Base-by-base conservation (phyloP, 1,284 basidiomycete genomes). In the Ceratobasidium sp. region DNA sequence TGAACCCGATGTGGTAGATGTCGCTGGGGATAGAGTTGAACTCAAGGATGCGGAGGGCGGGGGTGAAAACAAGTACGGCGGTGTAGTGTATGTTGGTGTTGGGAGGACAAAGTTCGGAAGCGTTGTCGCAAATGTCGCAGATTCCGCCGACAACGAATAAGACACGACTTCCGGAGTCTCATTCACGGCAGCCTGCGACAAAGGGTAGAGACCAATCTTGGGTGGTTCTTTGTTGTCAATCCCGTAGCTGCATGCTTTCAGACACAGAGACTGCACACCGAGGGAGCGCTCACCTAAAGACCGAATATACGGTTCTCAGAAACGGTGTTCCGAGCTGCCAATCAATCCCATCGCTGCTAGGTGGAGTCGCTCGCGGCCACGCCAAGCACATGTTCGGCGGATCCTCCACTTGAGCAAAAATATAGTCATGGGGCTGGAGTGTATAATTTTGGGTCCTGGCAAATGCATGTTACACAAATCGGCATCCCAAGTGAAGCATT, bases 311-410 rank as follows among this genome's bases (percentile, higher is more conserved):
- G 1, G 91, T 90, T 59, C 88, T 85, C 72, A 96, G 78, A 79
- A 95, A 95, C 0, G 91, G 85, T 2, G 86, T 83, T n/a, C 92
- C 92, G 83, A 95, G 82, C 79, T 94, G 90, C 94, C 94, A 96
- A 78, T 94, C 92, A 53, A 95, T 86, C 2, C 92, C 93, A 79
- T 93, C 90, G 12, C 88, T 79, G 64, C 84, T 88, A 0, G 90
- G 88, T 3, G 86, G 82, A 16, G 81, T 79, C 0, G 91, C 92
- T 70, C 84, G 83, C 0, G 93, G 93, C 94, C 94, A 96, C 16
- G 92, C 85, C 38, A 95, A 81, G 79, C 94, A 96, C 56, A 93
- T 81, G 62, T 85, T 83, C 0, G 90, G 87, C 75, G 89, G 84
- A 8, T 86, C 86, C 23, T 83, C 81, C 1, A 89, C 84, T 49